Evolutionary conservation across 257 asterid genomes (phyloP).

Genomic region (Solanum ahanhuiri): DNA sequence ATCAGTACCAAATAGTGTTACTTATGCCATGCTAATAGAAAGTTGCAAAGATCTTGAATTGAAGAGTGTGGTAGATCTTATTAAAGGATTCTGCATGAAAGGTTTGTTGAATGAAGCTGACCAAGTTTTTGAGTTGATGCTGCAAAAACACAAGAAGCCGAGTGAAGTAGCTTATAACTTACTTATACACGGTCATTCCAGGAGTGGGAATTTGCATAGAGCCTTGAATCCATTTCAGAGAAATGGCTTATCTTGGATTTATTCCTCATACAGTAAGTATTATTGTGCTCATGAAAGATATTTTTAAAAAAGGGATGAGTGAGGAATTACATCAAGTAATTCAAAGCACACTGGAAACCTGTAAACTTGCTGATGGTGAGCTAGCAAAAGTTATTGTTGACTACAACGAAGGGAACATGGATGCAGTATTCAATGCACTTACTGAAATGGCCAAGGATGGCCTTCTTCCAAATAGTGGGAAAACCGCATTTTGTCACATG

Average conservation of each 20-base stretch:
- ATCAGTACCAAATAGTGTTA: conserved; percentile 43
- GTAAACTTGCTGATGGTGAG: conserved; percentile 55
- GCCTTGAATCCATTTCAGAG: conserved; percentile 43
- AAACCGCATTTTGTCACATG: conserved; percentile 9
- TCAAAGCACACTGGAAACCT: conserved; percentile 39
- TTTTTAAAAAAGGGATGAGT: conserved; percentile 42
- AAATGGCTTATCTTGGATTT: conserved; percentile 39
- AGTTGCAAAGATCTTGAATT: conserved; percentile 49
- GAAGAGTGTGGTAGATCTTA: conserved; percentile 41
- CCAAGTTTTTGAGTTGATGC: conserved; percentile 46
- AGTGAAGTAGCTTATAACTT: conserved; percentile 52
- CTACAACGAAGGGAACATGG: conserved; percentile 70
- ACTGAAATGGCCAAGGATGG: conserved; percentile 79
- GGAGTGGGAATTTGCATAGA: conserved; percentile 45
- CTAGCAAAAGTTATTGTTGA: conserved; percentile 55
- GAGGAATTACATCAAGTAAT: conserved; percentile 43
- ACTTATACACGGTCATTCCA: conserved; percentile 68
- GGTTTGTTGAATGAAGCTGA: conserved; percentile 80
- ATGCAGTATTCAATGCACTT: conserved; percentile 53
- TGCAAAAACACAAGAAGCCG: conserved; percentile 35
- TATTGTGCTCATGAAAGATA: conserved; percentile 52
- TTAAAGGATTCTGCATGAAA: conserved; percentile 83
- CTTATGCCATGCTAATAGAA: conserved; percentile 58
- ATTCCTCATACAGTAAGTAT: conserved; percentile 60
- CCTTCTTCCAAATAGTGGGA: conserved; percentile 61